These are phyloP conservation scores for Beauveria brongniartii DNA, from an alignment of 2,329 filamentous ascomycete genomes.

Conservation along the genomic window DNA sequence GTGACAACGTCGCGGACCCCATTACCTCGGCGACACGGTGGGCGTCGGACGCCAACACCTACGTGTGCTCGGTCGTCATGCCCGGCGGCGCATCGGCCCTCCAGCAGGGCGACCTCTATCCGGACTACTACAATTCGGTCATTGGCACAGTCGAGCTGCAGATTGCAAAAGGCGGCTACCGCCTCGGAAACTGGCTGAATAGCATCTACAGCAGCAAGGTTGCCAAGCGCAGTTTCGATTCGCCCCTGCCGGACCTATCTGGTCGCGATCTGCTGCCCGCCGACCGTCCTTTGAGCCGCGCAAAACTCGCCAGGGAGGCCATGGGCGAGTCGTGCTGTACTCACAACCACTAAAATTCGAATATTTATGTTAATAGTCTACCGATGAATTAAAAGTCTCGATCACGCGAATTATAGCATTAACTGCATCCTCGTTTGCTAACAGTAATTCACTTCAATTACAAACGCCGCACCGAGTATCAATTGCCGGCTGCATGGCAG, in stretches of 20 bases:
- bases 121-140: constrained; percentile 31
- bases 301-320: constrained; percentile 20
- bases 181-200: constrained; percentile 24
- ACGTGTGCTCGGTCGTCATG: constrained; percentile 36
- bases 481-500: too few species aligned
- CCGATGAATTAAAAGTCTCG: background rate
- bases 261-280: constrained; percentile 20
- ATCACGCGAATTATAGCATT: background rate
- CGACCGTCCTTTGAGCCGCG: constrained; percentile 18
- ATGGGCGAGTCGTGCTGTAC: constrained; percentile 17
- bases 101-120: constrained; percentile 31
- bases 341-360: background rate
- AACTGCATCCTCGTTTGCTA: too few species aligned
- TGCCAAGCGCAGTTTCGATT: constrained; percentile 15
- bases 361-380: background rate
- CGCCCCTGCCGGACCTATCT: constrained; percentile 15
- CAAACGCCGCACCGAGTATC: background rate
- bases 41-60: constrained; percentile 34
- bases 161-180: constrained; percentile 37
- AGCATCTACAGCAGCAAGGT: constrained; percentile 16
- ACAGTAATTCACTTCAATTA: background rate
- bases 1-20: constrained; percentile 24
- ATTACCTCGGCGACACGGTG: constrained; percentile 27
- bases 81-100: constrained; percentile 28
- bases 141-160: constrained; percentile 32